Evolutionary conservation across 2,329 filamentous ascomycete genomes (phyloP), one percentile per base, ranked within the genome.

Genomic region (Sporothrix pseudoabietina): DNA sequence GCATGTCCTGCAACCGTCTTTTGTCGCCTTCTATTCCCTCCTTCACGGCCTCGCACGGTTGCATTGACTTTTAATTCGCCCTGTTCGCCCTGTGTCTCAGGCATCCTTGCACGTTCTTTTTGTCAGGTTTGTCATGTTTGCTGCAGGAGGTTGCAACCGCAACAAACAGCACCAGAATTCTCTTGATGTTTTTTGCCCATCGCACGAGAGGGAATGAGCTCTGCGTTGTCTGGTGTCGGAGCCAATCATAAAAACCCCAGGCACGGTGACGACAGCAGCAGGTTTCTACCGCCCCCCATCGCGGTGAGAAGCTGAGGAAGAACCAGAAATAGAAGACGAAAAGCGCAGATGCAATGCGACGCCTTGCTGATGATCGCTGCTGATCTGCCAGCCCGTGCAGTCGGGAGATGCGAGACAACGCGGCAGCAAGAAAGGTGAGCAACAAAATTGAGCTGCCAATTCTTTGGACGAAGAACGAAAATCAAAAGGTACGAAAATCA

Each of bases 351-450:
- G 63, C 26, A 32, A 71, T 71, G 70, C 47, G 22, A 71, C 70
- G 57, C 70, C 41, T 12, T 19, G 49, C 59, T 66, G 71, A 68
- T 49, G 61, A 72, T 68, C 68, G 57, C 59, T 57, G 19, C 39
- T 49, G 68, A 54, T 66, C 72, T 22, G 39, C 49, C 47, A 65
- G 63, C 63, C 52, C 61, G 55, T 32, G 30, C 39, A 59, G 71
- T 72, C 71, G 71, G 71, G 35, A 66, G 61, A 72, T 30, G 10
- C 6, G 47, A 39, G 35, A 52, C 54, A 44, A 41, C 14, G 19
- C 55, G 22, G 55, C 35, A 61, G 69, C n/a, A 52, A 19, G 39
- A 55, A 19, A 49, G 14, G 14, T 49, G 44, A 49, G 44, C 44
- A 49, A 14, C 44, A 49, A 44, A 44, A 44, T 2, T 39, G 4